A percentile compares a stretch with the other conserved stretches of the same genome.
Evolutionary conservation across 441 rosid species (phyloP).

Genomic region (Kokia cookei): DNA sequence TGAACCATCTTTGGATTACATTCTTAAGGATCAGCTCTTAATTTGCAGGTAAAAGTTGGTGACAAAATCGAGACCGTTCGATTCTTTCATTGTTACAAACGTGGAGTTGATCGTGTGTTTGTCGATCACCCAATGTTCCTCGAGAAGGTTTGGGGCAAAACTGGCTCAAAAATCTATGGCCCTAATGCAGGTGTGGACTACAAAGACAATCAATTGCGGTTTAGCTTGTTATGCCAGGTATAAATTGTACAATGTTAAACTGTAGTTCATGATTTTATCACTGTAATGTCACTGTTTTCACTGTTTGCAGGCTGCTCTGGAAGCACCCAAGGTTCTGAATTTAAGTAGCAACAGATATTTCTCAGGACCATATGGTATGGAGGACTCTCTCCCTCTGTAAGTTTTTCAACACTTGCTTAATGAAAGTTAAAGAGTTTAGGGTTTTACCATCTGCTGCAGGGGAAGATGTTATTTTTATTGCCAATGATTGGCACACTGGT

Average conservation of each 20-base stretch:
- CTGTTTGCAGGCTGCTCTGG: conserved; percentile 67
- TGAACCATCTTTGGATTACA: conserved; percentile 1
- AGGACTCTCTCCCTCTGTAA: neutral
- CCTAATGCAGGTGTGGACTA: conserved; percentile 71
- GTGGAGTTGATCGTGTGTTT: conserved; percentile 93
- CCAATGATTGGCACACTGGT: conserved; percentile 95
- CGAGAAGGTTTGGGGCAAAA: conserved; percentile 89
- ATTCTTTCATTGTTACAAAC: conserved; percentile 86
- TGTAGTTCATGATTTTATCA: too few relatives aligned
- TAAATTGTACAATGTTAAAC: neutral
- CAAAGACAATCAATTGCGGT: conserved; percentile 75
- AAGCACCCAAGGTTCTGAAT: conserved; percentile 77
- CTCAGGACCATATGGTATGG: conserved; percentile 78
- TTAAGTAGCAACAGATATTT: conserved; percentile 46
- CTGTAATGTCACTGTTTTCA: neutral
- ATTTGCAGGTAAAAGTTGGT: conserved; percentile 53
- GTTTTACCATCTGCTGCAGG: conserved; percentile 33
- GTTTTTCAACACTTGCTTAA: neutral
- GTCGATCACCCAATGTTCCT: conserved; percentile 96
- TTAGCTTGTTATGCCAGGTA: conserved; percentile 78
- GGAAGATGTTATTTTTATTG: conserved; percentile 74
- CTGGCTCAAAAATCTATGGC: conserved; percentile 83
- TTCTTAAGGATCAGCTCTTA: neutral
- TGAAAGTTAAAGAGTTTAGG: neutral
- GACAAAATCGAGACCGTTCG: conserved; percentile 60